Evolutionary conservation across 2,329 filamentous ascomycete genomes (phyloP), one percentile per base, ranked within the genome.

Genomic region (Aspergillus tanneri): DNA sequence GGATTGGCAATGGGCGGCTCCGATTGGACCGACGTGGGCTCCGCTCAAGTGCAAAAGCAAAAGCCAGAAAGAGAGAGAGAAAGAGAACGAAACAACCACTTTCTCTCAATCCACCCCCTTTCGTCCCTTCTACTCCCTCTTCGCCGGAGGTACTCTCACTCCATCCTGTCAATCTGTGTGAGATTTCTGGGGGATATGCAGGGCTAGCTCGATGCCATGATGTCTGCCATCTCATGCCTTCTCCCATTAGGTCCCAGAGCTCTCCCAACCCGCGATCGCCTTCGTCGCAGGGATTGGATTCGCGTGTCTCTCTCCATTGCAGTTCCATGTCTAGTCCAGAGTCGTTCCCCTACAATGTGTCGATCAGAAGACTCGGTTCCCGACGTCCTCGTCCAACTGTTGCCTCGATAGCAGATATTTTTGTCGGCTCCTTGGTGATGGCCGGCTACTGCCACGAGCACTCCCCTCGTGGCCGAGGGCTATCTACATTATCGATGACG

Each of bases 211-310:
- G 56, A 68, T 71, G 70, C 72, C 79, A 83, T 74, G 60, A 85
- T 85, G 82, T 77, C 71, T 73, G 73, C 67, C 72, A 64, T 77
- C 79, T 79, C 80, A 85, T 86, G 83, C 82, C 79, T 79, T 72
- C 77, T 72, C 67, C 78, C 73, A 75, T 75, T 72, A 73, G 72
- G 71, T 73, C 77, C 69, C 72, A 77, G 66, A 73, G 76, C 75
- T 74, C 72, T 62, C 64, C 69, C 58, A 67, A 70, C 67, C 71
- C 72, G 70, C 72, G 73, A 66, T 65, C 72, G 65, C 67, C 72
- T 68, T 72, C 74, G 54, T 73, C 72, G 67, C 66, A 73, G 70
- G 64, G 63, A 55, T 57, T 64, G 58, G 65, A 64, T 51, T 55
- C 58, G 52, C 53, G 60, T 49, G 43, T 53, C 25, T 46, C 53